Base-by-base conservation (phyloP, 2,329 filamentous ascomycete species). In the Alternaria burnsii region DNA sequence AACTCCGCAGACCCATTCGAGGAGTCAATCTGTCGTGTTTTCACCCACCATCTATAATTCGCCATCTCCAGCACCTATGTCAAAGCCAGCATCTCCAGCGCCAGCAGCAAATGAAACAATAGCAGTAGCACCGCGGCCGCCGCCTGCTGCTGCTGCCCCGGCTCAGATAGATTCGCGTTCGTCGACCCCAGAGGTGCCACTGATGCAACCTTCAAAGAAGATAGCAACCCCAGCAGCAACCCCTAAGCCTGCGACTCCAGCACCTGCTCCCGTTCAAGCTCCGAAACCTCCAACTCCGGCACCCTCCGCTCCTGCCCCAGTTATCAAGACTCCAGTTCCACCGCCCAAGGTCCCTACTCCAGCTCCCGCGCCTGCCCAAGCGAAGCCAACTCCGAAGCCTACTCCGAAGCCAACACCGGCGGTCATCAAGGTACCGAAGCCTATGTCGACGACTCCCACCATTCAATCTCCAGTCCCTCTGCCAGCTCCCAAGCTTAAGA, bases 401-500 rank as follows among this genome's bases (percentile, higher is more conserved):
- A 51, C 48, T 26, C 63, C 61, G 44, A 58, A 57, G 20, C 41
- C 62, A 20, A 47, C 52, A 26, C 63, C 63, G 22, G 51, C 63
- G 9, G 56, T 65, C 2, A 61, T 72, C 57, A 68, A 59, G 9
- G 47, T 68, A 14, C 66, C 69, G 14, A 59, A 65, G 9, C 54
- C 57, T n/a, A 60, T 68, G 7, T 56, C 68, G 14, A 64, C 68
- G 40, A 59, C 71, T 20, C 66, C 66, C 6, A 58, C 68, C n/a
- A 73, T 72, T n/a, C 58, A 62, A 28, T 71, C 70, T 5, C 70
- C 68, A 5, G 69, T 71, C 7, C 69, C 70, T 26, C 59, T 67
- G 8, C 66, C 70, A 4, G 70, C 65, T 12, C 71, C 70, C 3
- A 73, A 70, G 47, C 69, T 73, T 34, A 75, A 73, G 50, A 70